Percentiles rank a stretch among this genome's conserved stretches.
These are phyloP conservation scores for Pyrenochaeta sp. DNA, from an alignment of 2,329 filamentous ascomycete species.

Conservation along the genomic window DNA sequence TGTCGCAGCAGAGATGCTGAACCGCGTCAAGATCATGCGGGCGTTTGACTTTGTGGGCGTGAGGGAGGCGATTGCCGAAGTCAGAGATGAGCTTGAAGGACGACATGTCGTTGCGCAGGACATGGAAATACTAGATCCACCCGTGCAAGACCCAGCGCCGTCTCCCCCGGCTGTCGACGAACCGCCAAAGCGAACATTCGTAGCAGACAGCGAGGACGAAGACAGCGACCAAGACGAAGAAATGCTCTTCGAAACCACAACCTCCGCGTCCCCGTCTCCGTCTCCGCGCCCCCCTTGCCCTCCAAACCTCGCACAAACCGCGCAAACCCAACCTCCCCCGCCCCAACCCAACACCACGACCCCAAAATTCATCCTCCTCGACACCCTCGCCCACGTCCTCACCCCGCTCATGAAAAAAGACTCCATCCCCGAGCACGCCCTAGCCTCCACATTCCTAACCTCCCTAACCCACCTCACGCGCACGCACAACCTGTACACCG, in stretches of 20 bases:
- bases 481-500: conserved; percentile 47
- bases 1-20: conserved; percentile 48
- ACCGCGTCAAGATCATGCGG: conserved; percentile 57
- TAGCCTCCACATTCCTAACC: conserved; percentile 52
- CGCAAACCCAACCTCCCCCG: too few species aligned
- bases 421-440: conserved; percentile 44
- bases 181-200: conserved; percentile 26
- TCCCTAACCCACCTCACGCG: conserved; percentile 50
- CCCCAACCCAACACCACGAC: neutral
- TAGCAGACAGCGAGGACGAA: conserved; percentile 47
- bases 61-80: conserved; percentile 55
- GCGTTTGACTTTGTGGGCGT: conserved; percentile 60
- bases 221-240: conserved; percentile 49
- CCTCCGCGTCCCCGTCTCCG: too few species aligned
- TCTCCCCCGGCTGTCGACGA: neutral
- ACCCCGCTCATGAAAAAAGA: conserved; percentile 48
- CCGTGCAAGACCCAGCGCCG: conserved; percentile 1
- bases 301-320: too few species aligned
- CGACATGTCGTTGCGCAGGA: neutral
- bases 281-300: too few species aligned
- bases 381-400: conserved; percentile 50
- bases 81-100: conserved; percentile 47
- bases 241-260: conserved; percentile 45
- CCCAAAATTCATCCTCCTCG: conserved; percentile 48
- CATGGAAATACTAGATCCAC: conserved; percentile 33